Base-by-base conservation (phyloP, 1,139 yeast species). In the Kazachstania sp. region DNA sequence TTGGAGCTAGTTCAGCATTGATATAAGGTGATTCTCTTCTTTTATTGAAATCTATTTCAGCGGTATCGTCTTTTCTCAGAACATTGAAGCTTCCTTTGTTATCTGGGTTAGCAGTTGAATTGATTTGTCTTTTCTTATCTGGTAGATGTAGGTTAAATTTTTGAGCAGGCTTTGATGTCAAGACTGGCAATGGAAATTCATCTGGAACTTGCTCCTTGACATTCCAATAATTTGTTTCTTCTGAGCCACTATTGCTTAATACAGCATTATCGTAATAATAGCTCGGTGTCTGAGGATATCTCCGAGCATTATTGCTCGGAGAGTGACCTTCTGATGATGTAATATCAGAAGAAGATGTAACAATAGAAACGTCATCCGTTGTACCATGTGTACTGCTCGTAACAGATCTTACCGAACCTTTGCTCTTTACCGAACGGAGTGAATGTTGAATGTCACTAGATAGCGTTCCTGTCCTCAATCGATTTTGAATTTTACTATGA, bases 31-130 rank as follows among this genome's bases (percentile, higher is more conserved):
- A 82, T 45, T 81, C 79, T 40, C 95, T 69, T 47, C 90, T 71
- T 57, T 86, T 82, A 58, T 86, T 94, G 61, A 86, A 86, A 65
- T 87, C 88, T 49, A 86, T 85, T 59, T 84, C 94, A 29, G 77
- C 69, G 15, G 75, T 71, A 26, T 68, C 75, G 39, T 76, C 79
- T n/a, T 81, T 78, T 35, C 90, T 66, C 13, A 86, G 73, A 0
- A 86, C 83, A 51, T 83, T 73, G 60, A 86, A 86, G 0, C 86
- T 70, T 11, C 62, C 58, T 16, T 52, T 45, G 5, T 49, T 43
- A 4, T 46, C 46, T 11, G 23, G 11, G 4, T 46, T 42, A n/a
- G 9, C n/a, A 9, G 41, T n/a, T 5, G 39, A 13, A n/a, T 18
- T 23, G 29, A 15, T 5, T 19, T 19, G 35, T 11, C 18, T 15